A percentile compares a stretch with the other conserved stretches of the same genome.
Evolutionary conservation across 73 alveolate species (phyloP).

Genomic region (Paramecium sonneborni): DNA sequence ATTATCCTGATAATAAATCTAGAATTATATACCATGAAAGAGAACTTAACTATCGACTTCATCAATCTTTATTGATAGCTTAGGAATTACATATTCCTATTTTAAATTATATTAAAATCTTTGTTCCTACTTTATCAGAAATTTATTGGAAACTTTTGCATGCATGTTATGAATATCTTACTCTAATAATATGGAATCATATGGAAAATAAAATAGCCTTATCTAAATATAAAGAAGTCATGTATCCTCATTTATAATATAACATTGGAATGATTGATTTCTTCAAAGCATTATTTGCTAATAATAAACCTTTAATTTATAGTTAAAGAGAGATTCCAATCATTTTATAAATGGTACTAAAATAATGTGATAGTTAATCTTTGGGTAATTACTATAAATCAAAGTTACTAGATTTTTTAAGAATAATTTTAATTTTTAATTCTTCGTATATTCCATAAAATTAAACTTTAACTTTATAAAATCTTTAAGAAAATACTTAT

Average conservation of each 20-base stretch:
- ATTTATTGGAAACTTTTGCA: neutral
- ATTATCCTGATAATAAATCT: neutral
- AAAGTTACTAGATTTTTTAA: neutral
- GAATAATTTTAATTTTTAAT: neutral
- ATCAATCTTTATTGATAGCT: neutral
- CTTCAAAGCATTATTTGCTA: neutral
- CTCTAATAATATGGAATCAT: slow-evolving; percentile 24
- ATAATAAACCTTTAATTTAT: neutral
- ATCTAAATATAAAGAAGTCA: neutral
- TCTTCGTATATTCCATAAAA: neutral
- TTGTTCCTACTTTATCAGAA: neutral
- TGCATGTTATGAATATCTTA: slow-evolving; percentile 15
- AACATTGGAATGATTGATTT: neutral
- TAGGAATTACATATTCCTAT: neutral
- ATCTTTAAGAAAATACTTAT: neutral
- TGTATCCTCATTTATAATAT: neutral
- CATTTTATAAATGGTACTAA: neutral
- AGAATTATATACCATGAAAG: neutral
- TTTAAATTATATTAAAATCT: neutral
- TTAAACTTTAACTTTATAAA: neutral
- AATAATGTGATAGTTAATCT: neutral
- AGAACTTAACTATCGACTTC: neutral
- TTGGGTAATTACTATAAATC: neutral
- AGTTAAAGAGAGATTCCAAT: neutral
- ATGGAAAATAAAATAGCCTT: slow-evolving; percentile 30